Evolutionary conservation across 2,329 filamentous ascomycete genomes (phyloP), one percentile per base, ranked within the genome.

Genomic region (Talaromyces piceae): DNA sequence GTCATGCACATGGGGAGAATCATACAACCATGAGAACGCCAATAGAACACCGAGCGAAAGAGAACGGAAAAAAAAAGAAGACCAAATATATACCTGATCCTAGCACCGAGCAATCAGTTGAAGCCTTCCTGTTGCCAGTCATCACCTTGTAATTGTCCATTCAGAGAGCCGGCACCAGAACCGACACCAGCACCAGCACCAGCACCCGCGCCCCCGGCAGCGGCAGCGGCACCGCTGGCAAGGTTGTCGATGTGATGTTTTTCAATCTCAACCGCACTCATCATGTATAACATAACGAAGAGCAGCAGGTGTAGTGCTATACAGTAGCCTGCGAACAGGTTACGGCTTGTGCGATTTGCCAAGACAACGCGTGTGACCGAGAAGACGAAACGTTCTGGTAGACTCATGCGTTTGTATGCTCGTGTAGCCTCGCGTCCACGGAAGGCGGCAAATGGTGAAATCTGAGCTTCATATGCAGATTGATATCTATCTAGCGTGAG

Each of bases 371-470:
- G 81, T 44, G 91, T 95, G 49, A 96, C 79, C 28, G 90, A 91
- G 70, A 95, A 95, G 3, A 98, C 86, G 45, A 89, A 81, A 33
- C 93, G 79, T 69, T 98, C 93, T 0, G 91, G 90, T 7, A 96
- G 73, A 61, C 85, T 91, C 90, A 98, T 95, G 39, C 91, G 83
- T 63, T 90, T 89, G 69, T 95, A 91, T 1, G 91, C 93, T 45
- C 94, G 79, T 5, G 89, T 86, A 31, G 87, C 91, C 72, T 98
- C 94, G 47, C 91, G 82, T n/a, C 91, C 91, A 41, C 91, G 80
- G 73, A 98, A 98, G 2, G 90, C 90, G 23, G 91, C 91, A 67
- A 98, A 98, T 0, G 93, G 93, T 9, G 90, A 95, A 45, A 98
- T 86, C 63, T 93, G 95, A 39, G 87, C 88, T 72, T 98, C 93